Evolutionary conservation across 169 alveolate species (phyloP), one percentile per base, ranked within the genome.

Genomic region (Eimeria falciformis): DNA sequence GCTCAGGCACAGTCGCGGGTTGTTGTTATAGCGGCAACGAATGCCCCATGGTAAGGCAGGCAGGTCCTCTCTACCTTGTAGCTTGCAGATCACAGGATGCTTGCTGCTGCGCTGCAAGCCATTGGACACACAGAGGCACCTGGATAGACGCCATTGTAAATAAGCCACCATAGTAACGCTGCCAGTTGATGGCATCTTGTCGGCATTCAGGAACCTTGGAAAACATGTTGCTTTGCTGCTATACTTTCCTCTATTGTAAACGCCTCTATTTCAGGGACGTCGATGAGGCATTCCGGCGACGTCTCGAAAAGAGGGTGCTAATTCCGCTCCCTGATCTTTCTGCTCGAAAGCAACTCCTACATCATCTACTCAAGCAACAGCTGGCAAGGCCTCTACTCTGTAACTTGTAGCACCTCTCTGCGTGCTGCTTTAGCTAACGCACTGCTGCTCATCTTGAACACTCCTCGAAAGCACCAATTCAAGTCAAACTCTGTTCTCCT

Each of bases 251-350:
- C 40, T 53, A 47, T 1, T 81, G 90, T 53, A 27, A 18, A 53
- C 3, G 46, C 37, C 29, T 81, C 25, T 91, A 97, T 40, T 98
- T 98, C 69, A 97, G 98, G 98, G 99, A 98, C 93, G 77, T 98
- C 29, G 99, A 98, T 94, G 98, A 97, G 73, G 99, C 99, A 0
- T 90, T 97, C 27, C 95, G 98, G 65, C 96, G 99, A 94, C 96
- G 98, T 93, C 96, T 98, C 27, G 99, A 98, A 94, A 97, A 97
- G 94, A 95, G 98, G 92, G 96, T 98, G 65, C 96, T 96, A 79
- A 96, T 97, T 23, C 98, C 98, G 7, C 92, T 98, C 87, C 99
- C 99, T 2, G 93, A 77, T 45, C 9, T 43, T 33, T 11, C n/a
- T 7, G 82, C 84, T 1, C 37, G 93, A 50, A 75, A 62, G 68